Evolutionary conservation across 2,329 filamentous ascomycete species (phyloP), one percentile per base, ranked within the genome.

Genomic region (Colletotrichum shisoi): DNA sequence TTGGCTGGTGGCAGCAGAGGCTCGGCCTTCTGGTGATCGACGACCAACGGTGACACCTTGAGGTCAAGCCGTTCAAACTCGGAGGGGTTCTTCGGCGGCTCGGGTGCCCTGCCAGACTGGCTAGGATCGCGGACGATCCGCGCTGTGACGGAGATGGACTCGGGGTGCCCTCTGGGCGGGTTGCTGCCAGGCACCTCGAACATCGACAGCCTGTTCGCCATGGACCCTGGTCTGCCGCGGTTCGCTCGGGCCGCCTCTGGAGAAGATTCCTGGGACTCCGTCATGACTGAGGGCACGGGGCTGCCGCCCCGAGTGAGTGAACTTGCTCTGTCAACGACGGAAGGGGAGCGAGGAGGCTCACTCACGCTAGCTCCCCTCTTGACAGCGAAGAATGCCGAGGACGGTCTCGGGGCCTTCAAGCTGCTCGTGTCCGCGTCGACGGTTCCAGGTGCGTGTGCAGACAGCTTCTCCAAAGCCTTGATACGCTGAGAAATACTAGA

Each of bases 401-500:
- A 81, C 3, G 84, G 81, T 15, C 65, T 64, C 17, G 65, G 61
- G 13, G 54, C 44, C 44, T 68, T 68, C 37, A 75, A 60, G 34
- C 46, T 59, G 24, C 51, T 62, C 13, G 64, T 39, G 5, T 70
- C 71, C 4, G 70, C 40, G 3, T 78, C 78, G 4, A 68, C 72
- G 11, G 71, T 69, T 63, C 75, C 70, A 11, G 75, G 71, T 51
- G 77, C 69, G 74, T 76, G 74, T 74, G 83, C 79, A 67, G 89
- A 84, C 71, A 95, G 84, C 77, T 93, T 94, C 75, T 97, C 92
- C 60, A 99, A 82, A 7, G 94, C 93, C 78, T 97, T 96, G 76
- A 98, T 98, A 48, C 95, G 90, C 76, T 94, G 92, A 3, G 94
- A 96, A 68, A 99, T 97, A 71, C 92, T 93, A 9, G 91, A 93